Percentiles rank a stretch among this genome's conserved stretches.
phyloP scores from a whole-genome alignment of 495 filamentous ascomycete species.

The Penicillium cosmopolitanum region DNA sequence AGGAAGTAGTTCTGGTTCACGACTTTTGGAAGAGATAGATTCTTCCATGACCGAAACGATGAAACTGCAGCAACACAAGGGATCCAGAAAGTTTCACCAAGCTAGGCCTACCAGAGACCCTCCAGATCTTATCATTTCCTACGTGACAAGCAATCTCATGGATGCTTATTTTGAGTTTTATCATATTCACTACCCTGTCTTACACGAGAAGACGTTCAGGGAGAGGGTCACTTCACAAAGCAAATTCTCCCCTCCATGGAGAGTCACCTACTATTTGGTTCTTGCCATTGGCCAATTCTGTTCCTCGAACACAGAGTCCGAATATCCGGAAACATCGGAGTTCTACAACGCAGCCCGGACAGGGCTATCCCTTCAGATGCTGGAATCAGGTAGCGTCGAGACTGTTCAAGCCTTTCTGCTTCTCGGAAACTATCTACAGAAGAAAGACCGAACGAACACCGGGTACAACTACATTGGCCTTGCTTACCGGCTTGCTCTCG shows the following conservation, averaged over 20 bases:
- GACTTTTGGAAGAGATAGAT: conserved; percentile 14
- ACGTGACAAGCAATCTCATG: conserved; percentile 13
- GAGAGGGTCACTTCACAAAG: conserved; percentile 19
- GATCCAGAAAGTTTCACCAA: background rate
- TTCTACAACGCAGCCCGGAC: conserved; percentile 30
- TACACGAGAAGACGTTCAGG: conserved; percentile 31
- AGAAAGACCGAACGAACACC: conserved; percentile 27
- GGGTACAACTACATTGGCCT: conserved; percentile 38
- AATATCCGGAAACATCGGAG: conserved; percentile 9
- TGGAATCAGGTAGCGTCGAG: conserved; percentile 29
- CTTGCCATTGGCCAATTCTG: conserved; percentile 30
- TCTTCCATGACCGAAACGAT: background rate
- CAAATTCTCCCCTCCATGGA: conserved; percentile 21
- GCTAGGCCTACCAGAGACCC: conserved; percentile 2
- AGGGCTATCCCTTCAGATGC: conserved; percentile 32
- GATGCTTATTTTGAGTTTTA: conserved; percentile 32
- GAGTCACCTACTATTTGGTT: conserved; percentile 26
- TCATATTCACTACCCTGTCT: conserved; percentile 23
- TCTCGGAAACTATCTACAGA: conserved; percentile 32
- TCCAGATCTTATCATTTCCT: conserved; percentile 3
- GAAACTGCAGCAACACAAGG: conserved; percentile 2
- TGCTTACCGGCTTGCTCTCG: conserved; percentile 48
- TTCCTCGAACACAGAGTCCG: conserved; percentile 12
- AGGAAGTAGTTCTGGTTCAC: conserved; percentile 29
- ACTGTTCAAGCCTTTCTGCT: conserved; percentile 31